Percentiles rank a stretch among this genome's conserved stretches.
These are phyloP conservation scores for Beauveria brongniartii DNA, from an alignment of 2,329 filamentous ascomycete genomes.

Conservation along the genomic window DNA sequence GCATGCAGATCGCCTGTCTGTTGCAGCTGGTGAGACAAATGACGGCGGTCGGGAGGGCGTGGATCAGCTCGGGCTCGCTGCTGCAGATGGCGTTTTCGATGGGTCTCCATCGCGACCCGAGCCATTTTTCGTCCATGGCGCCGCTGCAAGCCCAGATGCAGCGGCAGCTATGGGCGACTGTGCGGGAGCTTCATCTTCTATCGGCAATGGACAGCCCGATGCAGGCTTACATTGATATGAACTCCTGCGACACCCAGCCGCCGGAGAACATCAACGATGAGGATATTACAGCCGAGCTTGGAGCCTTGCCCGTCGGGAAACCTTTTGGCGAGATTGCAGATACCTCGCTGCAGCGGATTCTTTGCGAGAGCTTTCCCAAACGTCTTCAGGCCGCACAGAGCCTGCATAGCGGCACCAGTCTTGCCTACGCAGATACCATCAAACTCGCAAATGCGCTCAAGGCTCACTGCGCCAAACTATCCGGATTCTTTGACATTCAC, in stretches of 20 bases:
- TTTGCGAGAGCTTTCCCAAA: background rate
- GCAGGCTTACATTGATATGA: background rate
- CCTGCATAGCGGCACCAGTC: background rate
- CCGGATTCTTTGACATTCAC: background rate
- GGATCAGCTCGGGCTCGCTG: background rate
- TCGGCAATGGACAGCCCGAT: background rate
- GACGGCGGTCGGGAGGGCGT: conserved; percentile 1
- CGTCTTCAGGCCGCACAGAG: background rate
- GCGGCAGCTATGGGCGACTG: conserved; percentile 6
- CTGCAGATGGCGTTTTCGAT: conserved; percentile 4
- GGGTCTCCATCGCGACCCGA: conserved; percentile 8
- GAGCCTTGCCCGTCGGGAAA: background rate
- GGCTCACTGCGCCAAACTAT: background rate
- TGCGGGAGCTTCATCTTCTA: background rate
- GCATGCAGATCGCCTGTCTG: conserved; percentile 2
- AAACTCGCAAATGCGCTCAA: background rate
- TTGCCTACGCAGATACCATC: background rate
- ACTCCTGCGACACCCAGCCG: background rate
- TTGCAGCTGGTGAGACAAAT: conserved; percentile 6
- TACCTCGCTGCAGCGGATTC: background rate
- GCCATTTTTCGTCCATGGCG: background rate
- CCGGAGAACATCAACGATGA: background rate
- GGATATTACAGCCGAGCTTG: background rate
- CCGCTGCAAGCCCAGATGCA: background rate
- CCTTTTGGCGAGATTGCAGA: background rate